Evolutionary conservation across 148 eudicot genomes (phyloP).

Genomic region (Diospyros kaki): DNA sequence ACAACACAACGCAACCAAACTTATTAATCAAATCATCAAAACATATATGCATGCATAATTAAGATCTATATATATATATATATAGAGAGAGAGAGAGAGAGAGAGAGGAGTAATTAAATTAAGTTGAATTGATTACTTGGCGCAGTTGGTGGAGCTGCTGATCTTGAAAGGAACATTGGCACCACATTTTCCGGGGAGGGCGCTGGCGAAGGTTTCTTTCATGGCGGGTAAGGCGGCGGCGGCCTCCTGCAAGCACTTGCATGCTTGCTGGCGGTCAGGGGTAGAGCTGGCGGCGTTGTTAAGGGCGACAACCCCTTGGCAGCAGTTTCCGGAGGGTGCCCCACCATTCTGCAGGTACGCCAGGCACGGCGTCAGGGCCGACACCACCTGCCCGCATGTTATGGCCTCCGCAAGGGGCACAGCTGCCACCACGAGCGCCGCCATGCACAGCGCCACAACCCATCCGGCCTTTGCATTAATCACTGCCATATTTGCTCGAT

Average conservation of each 20-base stretch:
- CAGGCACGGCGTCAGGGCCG: conserved; percentile 21
- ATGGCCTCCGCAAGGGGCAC: conserved; percentile 36
- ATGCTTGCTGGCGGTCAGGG: conserved; percentile 15
- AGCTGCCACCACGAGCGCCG: too few species aligned
- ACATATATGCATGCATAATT: too few species aligned
- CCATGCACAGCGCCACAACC: conserved; percentile 29
- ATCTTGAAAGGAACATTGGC: conserved; percentile 27
- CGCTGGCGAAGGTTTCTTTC: conserved; percentile 8
- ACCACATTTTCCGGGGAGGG: conserved; percentile 30
- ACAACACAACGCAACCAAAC: not conserved
- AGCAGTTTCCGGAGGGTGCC: too few species aligned
- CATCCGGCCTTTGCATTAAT: conserved; percentile 14
- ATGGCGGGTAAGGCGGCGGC: not conserved
- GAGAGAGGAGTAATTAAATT: not conserved
- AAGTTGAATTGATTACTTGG: conserved; percentile 7
- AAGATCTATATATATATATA: too few species aligned
- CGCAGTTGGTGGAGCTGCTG: conserved; percentile 28
- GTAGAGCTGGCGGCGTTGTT: conserved; percentile 6
- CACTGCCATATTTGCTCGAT: conserved; percentile 8
- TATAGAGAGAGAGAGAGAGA: not conserved
- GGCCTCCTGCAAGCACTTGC: conserved; percentile 18
- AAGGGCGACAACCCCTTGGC: conserved; percentile 12
- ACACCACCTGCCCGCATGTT: conserved; percentile 26
- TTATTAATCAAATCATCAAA: not conserved
- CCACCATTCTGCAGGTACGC: conserved; percentile 21